Base-by-base conservation (phyloP, 345 rosid species). In the Tarenaya hassleriana region DNA sequence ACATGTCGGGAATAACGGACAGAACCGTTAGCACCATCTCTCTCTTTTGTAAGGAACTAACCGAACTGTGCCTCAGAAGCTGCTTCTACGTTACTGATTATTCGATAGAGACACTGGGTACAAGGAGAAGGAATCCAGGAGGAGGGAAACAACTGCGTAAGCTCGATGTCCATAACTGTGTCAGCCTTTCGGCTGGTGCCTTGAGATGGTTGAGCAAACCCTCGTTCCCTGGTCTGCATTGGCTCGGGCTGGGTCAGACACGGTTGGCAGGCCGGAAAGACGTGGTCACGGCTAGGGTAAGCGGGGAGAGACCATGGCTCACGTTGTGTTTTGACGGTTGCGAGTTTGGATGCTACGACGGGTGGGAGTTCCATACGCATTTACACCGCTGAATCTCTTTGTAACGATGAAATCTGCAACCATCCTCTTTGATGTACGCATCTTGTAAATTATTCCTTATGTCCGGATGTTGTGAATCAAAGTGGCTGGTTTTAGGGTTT, bases 301-400 rank as follows among this genome's bases (percentile, higher is more conserved):
- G 52, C 1, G 20, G 40, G 43, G 71, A 75, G 37, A 66, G 83
- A 11, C 83, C 83, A 21, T 81, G 81, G 85, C 62, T 84, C 46
- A 78, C 86, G 1, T 1, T 84, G 41, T 81, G 94, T 40, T 56
- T 63, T 10, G 75, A 67, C 58, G 86, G 88, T 41, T 84, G 94
- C 52, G 88, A 81, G 71, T 75, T 81, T 62, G 84, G 86, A 61
- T 84, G 80, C 61, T 69, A 52, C 57, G 83, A 76, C 66, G 82
- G 84, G 48, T 83, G 87, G 92, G 74, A 74, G 21, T 72, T 60
- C 46, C 92, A 78, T 64, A 47, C 61, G 18, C 77, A 61, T 33
- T 50, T 56, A 58, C 41, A 56, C 16, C 58, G 34, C 3, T 67
- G 51, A 60, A 20, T n/a, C n/a, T n/a, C n/a, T n/a, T n/a, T n/a